Conservation (phyloP, 2,329 filamentous ascomycete species). For the Basipetospora chlamydospora region DNA sequence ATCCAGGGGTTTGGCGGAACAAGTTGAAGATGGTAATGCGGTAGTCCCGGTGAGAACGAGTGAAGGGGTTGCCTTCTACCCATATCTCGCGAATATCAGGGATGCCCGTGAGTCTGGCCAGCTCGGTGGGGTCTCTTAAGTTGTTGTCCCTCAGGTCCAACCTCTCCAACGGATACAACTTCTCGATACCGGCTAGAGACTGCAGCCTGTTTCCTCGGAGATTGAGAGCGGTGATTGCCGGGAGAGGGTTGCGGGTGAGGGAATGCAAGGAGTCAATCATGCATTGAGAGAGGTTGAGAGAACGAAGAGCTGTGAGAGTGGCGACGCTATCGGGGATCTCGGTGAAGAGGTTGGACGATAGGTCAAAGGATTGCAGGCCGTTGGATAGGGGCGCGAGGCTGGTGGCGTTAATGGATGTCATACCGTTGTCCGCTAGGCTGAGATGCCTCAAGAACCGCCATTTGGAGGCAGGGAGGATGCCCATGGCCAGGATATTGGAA, state of each 20-base stretch:
- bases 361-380: conserved; percentile 79
- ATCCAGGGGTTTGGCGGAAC: conserved; percentile 80
- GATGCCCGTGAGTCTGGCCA: conserved; percentile 78
- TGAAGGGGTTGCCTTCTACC: conserved; percentile 84
- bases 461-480: conserved; percentile 67
- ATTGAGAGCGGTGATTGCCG: conserved; percentile 86
- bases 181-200: conserved; percentile 81
- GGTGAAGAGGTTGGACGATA: conserved; percentile 86
- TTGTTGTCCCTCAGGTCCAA: conserved; percentile 85
- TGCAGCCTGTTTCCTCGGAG: conserved; percentile 75
- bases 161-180: conserved; percentile 73
- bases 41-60: conserved; percentile 72
- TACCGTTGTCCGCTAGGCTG: conserved; percentile 78
- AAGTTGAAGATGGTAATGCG: conserved; percentile 89
- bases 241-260: conserved; percentile 69
- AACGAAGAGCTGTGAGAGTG: conserved; percentile 72
- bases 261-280: conserved; percentile 95
- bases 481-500: conserved; percentile 59
- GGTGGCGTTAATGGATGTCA: conserved; percentile 62
- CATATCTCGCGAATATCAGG: conserved; percentile 88
- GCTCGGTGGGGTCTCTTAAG: conserved; percentile 77
- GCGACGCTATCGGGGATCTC: conserved; percentile 87
- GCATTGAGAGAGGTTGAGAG: conserved; percentile 86
- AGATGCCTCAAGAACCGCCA: conserved; percentile 92
- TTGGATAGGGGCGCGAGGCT: conserved; percentile 73